Conservation (phyloP, 78 protist genomes). For the Dictyostelium discoideum region DNA sequence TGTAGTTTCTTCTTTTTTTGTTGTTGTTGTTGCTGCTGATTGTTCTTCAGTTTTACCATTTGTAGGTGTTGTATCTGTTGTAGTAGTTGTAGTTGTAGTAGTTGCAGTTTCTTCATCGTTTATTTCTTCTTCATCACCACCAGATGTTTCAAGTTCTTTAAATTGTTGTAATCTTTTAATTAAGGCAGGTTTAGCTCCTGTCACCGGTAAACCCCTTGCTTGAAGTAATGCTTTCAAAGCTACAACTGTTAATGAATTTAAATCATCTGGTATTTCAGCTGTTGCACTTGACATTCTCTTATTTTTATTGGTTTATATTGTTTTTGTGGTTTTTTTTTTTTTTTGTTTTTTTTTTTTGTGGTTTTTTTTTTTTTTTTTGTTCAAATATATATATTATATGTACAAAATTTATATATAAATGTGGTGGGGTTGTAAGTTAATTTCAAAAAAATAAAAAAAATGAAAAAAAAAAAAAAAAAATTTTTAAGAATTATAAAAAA, state of each 20-base stretch:
- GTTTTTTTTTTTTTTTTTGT: no score
- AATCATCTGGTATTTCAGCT: slow-evolving; percentile 42
- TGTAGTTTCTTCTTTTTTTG: background rate
- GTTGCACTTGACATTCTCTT: background rate
- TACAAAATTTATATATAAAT: no score
- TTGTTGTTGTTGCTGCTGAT: background rate
- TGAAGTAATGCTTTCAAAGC: slow-evolving; percentile 13
- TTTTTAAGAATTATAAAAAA: no score
- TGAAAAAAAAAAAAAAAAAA: no score
- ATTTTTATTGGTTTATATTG: background rate
- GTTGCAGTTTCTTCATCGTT: background rate
- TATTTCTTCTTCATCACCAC: background rate
- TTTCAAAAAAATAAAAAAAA: no score
- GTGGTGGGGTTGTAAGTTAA: background rate
- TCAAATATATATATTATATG: no score
- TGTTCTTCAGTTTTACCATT: background rate
- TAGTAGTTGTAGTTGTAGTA: background rate
- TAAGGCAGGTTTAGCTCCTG: slow-evolving; percentile 24
- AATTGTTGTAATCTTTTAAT: slow-evolving; percentile 12
- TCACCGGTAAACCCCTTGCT: slow-evolving; percentile 5
- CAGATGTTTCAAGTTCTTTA: background rate
- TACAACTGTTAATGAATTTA: slow-evolving; percentile 1
- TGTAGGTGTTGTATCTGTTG: background rate
- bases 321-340: background rate
- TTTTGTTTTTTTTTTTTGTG: no score